Evolutionary conservation across 495 filamentous ascomycete species (phyloP).

Genomic region (Daldinia caldariorum): DNA sequence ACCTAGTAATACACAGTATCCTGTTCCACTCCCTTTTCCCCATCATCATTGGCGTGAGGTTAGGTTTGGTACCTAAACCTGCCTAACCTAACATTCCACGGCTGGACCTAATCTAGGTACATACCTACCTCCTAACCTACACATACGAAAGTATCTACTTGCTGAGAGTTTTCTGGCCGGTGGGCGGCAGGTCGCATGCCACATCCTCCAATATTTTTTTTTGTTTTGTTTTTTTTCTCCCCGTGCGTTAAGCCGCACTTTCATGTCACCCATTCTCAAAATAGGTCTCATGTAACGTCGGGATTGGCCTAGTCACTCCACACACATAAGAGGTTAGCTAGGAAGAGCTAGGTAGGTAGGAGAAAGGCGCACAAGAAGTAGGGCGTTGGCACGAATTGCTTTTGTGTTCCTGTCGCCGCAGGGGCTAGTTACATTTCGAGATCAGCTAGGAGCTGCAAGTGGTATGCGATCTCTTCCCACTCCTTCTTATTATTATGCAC

Average conservation of each 20-base stretch:
- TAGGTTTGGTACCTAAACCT: background rate
- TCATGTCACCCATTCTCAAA: constrained; percentile 24
- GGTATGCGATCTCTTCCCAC: constrained; percentile 28
- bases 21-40: background rate
- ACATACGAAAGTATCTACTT: background rate
- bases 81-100: too few relatives aligned
- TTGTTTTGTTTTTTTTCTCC: constrained; percentile 1
- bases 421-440: constrained; percentile 26
- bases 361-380: constrained; percentile 2
- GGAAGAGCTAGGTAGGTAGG: background rate
- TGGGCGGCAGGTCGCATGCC: constrained; percentile 33
- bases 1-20: too few relatives aligned
- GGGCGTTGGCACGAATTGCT: constrained; percentile 10
- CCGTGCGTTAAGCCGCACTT: constrained; percentile 34
- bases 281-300: constrained; percentile 26
- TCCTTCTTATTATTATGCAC: background rate
- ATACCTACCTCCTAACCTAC: background rate
- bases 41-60: background rate
- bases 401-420: constrained; percentile 12
- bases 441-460: constrained; percentile 29
- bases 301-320: constrained; percentile 14
- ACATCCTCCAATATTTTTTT: constrained; percentile 11
- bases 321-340: background rate
- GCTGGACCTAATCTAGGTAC: background rate
- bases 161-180: constrained; percentile 2